Evolutionary conservation across 2,329 filamentous ascomycete genomes (phyloP).

Genomic region (Fusarium azukiicola): DNA sequence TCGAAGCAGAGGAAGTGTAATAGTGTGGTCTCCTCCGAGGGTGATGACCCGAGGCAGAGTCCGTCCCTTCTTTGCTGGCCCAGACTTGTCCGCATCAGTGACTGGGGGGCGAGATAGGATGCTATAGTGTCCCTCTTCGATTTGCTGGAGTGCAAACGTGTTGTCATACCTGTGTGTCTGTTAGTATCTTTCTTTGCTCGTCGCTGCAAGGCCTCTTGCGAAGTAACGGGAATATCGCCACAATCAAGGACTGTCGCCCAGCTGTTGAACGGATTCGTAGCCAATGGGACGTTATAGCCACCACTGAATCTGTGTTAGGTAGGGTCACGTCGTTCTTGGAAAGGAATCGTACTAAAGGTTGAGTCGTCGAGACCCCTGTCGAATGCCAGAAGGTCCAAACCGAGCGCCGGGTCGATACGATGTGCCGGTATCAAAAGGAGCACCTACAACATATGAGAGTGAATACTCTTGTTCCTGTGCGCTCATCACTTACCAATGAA

Average conservation of each 20-base stretch:
- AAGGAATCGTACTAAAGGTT: conserved; percentile 88
- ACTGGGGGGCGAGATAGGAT: conserved; percentile 86
- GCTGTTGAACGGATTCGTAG: conserved; percentile 89
- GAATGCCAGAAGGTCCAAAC: conserved; percentile 91
- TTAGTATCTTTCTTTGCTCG: not conserved
- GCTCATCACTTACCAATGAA: conserved; percentile 81
- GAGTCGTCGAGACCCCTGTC: conserved; percentile 91
- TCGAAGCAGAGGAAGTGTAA: conserved; percentile 78
- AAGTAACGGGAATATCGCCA: conserved; percentile 92
- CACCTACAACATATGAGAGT: conserved; percentile 71
- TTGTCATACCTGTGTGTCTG: conserved; percentile 85
- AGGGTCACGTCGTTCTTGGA: not conserved
- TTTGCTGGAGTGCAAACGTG: conserved; percentile 89
- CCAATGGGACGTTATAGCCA: conserved; percentile 91
- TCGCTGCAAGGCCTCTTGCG: conserved; percentile 70
- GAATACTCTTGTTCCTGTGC: not conserved
- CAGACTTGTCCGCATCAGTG: conserved; percentile 83
- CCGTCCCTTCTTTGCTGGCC: conserved; percentile 86
- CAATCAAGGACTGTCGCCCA: conserved; percentile 91
- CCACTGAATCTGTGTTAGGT: conserved; percentile 74
- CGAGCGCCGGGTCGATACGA: conserved; percentile 92
- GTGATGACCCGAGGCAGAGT: conserved; percentile 92
- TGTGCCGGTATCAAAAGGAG: conserved; percentile 92
- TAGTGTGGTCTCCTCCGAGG: conserved; percentile 83
- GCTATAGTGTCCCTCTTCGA: conserved; percentile 90